Percentiles rank a stretch among this genome's conserved stretches.
Conservation (phyloP, 805 yeast genomes). For the Metschnikowia shivogae region DNA sequence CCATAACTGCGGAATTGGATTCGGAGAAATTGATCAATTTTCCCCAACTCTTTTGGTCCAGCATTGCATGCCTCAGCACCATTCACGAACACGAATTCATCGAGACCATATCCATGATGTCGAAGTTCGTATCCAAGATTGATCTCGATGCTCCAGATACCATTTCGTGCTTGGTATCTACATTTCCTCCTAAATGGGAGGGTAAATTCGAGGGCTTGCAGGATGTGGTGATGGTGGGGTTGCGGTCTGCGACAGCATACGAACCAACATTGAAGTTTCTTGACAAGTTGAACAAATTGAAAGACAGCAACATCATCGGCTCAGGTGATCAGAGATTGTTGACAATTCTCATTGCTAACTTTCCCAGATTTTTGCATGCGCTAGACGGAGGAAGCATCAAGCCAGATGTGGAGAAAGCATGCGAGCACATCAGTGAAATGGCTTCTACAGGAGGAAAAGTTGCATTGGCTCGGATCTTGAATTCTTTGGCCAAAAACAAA, state of each 20-base stretch:
- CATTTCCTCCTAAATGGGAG: conserved; percentile 95
- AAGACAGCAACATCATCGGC: conserved; percentile 74
- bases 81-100: conserved; percentile 90
- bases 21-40: conserved; percentile 75
- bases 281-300: conserved; percentile 62
- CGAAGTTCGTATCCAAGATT: conserved; percentile 80
- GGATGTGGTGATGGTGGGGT: conserved; percentile 71
- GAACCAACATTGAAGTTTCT: conserved; percentile 72
- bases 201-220: conserved; percentile 90
- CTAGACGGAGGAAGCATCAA: conserved; percentile 51
- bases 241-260: conserved; percentile 75
- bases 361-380: conserved; percentile 84
- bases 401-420: conserved; percentile 46
- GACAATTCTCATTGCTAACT: conserved; percentile 67
- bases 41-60: conserved; percentile 94
- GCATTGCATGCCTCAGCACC: conserved; percentile 86
- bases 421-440: conserved; percentile 47
- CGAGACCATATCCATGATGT: conserved; percentile 77
- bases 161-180: conserved; percentile 73
- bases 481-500: conserved; percentile 69
- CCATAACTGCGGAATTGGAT: conserved; percentile 81
- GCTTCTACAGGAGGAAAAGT: conserved; percentile 55
- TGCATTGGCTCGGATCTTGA: conserved; percentile 64
- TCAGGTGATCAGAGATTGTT: conserved; percentile 65
- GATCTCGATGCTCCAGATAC: conserved; percentile 84